Percentiles rank a stretch among this genome's conserved stretches.
These are phyloP conservation scores for Hymenoscyphus albidus DNA, from an alignment of 2,329 filamentous ascomycete species.

Conservation along the genomic window DNA sequence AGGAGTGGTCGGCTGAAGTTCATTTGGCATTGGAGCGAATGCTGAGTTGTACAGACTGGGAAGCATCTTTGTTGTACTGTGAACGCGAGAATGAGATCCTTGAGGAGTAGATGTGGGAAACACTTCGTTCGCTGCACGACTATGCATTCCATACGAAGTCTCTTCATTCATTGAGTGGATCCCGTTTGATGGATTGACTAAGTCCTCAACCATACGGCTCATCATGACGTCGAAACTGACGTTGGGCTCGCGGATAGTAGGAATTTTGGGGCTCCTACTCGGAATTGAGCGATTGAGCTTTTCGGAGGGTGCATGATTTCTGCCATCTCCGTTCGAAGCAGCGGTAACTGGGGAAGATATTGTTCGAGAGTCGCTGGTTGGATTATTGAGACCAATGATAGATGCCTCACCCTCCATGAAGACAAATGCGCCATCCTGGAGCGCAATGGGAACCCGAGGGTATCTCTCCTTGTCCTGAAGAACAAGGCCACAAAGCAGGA, in stretches of 20 bases:
- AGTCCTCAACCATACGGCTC: conserved; percentile 55
- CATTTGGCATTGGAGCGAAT: conserved; percentile 42
- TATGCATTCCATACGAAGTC: conserved; percentile 54
- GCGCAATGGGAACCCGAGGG: conserved; percentile 39
- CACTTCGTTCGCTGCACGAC: conserved; percentile 47
- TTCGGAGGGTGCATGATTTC: neutral
- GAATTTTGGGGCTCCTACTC: conserved; percentile 12
- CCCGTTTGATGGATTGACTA: conserved; percentile 41
- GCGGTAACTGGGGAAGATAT: neutral
- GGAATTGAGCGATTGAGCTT: neutral
- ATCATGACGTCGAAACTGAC: conserved; percentile 44
- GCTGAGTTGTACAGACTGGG: conserved; percentile 41
- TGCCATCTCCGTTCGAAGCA: neutral
- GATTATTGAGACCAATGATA: conserved; percentile 38
- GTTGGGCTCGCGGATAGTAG: conserved; percentile 23
- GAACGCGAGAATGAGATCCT: conserved; percentile 35
- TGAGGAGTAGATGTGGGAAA: conserved; percentile 42
- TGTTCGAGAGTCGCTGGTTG: conserved; percentile 35
- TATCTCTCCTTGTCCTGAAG: conserved; percentile 47
- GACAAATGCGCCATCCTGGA: conserved; percentile 41
- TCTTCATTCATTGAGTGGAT: conserved; percentile 39
- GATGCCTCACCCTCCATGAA: conserved; percentile 51
- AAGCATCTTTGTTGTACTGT: conserved; percentile 30
- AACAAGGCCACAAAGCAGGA: conserved; percentile 58
- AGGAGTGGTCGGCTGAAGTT: conserved; percentile 37